Base-by-base conservation (phyloP, 305 asterid genomes). In the Vinca major region DNA sequence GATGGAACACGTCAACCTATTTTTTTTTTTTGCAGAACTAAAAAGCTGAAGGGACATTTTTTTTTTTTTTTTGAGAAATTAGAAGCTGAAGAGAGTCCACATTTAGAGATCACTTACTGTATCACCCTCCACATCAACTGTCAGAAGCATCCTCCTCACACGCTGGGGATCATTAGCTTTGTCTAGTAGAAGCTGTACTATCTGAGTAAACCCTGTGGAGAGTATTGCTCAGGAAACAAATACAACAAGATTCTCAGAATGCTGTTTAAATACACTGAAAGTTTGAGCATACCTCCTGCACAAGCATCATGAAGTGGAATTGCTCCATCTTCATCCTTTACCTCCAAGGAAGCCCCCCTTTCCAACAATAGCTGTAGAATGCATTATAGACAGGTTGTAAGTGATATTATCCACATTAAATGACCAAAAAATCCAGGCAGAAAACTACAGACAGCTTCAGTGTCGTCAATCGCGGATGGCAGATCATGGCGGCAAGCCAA, bases 231-330 rank as follows among this genome's bases (percentile, higher is more conserved):
- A 10, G 11, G 17, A 71, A 56, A 41, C 52, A 11, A 57, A 45
- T 43, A 44, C 44, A 37, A 40, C 43, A 45, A 16, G 52, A 43
- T 12, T 63, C 49, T 19, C 13, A 51, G 7, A 73, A 56, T 49
- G 20, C 54, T 16, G 12, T 17, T 21, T 48, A 51, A 67, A 48
- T 64, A 71, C 44, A 68, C 36, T 14, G 12, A 16, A 39, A 52
- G 69, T 63, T 21, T 66, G 17, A 56, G 55, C 54, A 11, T 50
- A 90, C 97, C 97, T 80, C 99, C 99, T 36, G 99, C 99, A 82
- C 95, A 88, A 63, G 99, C 96, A 81, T 93, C 96, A 71, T 93
- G 99, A 87, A 93, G 80, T 2, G 99, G 97, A 67, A 91, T 83
- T 65, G 89, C 99, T 41, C 95, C 95, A 72, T 91, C 96, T 68